Percentiles rank a stretch among this genome's conserved stretches.
phyloP scores from a whole-genome alignment of 148 eudicot species.

The Fagopyrum tataricum region DNA sequence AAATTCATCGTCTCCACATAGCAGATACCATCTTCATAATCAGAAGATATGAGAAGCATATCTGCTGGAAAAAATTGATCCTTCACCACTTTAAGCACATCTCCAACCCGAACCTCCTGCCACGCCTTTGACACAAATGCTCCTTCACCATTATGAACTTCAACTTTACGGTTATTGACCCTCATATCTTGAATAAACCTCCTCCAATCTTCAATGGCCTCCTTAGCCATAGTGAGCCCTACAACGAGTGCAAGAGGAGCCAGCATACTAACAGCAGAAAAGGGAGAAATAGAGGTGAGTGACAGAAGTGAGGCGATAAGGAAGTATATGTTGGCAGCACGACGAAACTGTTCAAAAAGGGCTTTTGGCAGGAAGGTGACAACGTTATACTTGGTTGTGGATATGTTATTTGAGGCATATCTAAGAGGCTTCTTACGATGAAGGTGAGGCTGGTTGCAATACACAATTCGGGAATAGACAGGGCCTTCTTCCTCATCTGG shows the following conservation, averaged over 20 bases:
- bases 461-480: conserved; percentile 58
- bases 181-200: conserved; percentile 89
- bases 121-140: conserved; percentile 58
- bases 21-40: conserved; percentile 93
- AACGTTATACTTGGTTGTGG: conserved; percentile 81
- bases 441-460: conserved; percentile 64
- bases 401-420: conserved; percentile 71
- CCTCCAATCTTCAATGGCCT: conserved; percentile 90
- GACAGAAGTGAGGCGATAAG: conserved; percentile 73
- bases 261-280: conserved; percentile 79
- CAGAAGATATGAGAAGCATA: conserved; percentile 74
- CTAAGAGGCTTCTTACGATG: conserved; percentile 63
- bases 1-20: conserved; percentile 97
- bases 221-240: conserved; percentile 93
- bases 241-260: conserved; percentile 84
- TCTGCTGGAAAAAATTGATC: conserved; percentile 92
- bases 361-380: conserved; percentile 78
- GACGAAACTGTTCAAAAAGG: conserved; percentile 82
- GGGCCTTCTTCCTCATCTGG: conserved; percentile 39
- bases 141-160: conserved; percentile 62
- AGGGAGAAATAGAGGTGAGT: conserved; percentile 69
- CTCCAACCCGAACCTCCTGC: conserved; percentile 78
- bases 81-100: conserved; percentile 82
- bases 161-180: conserved; percentile 66
- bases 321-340: conserved; percentile 90